A percentile compares a stretch with the other conserved stretches of the same genome.
phyloP scores from a whole-genome alignment of 805 yeast genomes.

The Saccharomyces kudriavzevii region DNA sequence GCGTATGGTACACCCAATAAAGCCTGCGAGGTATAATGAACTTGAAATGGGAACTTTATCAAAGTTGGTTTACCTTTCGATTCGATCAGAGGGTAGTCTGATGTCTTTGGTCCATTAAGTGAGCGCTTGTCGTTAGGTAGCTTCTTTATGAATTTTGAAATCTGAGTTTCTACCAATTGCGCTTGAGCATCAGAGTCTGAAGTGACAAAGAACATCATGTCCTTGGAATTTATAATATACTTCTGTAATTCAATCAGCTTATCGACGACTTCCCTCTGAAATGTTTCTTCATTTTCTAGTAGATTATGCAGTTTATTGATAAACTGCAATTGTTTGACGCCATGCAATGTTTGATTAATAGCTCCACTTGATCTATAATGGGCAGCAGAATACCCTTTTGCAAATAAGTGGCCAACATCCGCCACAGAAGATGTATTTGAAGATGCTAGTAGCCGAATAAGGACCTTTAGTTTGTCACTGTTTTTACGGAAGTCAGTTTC shows the following conservation, averaged over 20 bases:
- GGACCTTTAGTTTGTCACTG: constrained; percentile 58
- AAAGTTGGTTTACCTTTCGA: constrained; percentile 32
- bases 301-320: constrained; percentile 50
- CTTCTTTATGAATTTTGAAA: constrained; percentile 25
- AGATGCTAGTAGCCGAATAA: constrained; percentile 66
- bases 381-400: constrained; percentile 59
- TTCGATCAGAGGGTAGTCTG: constrained; percentile 1
- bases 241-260: constrained; percentile 46
- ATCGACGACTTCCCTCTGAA: constrained; percentile 55
- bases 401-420: constrained; percentile 81
- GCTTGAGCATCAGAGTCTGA: constrained; percentile 41
- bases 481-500: constrained; percentile 58
- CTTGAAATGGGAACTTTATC: constrained; percentile 78
- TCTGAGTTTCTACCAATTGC: constrained; percentile 14
- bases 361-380: constrained; percentile 51
- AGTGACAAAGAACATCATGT: constrained; percentile 48
- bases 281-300: constrained; percentile 40
- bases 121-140: constrained; percentile 18
- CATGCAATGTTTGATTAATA: constrained; percentile 56
- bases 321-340: constrained; percentile 71
- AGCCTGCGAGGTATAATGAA: constrained; percentile 69
- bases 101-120: neutral
- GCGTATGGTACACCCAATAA: constrained; percentile 58
- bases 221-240: constrained; percentile 35
- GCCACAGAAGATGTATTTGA: constrained; percentile 75